Conservation (phyloP, 257 asterid species). For the Solanum ossicruentum region DNA sequence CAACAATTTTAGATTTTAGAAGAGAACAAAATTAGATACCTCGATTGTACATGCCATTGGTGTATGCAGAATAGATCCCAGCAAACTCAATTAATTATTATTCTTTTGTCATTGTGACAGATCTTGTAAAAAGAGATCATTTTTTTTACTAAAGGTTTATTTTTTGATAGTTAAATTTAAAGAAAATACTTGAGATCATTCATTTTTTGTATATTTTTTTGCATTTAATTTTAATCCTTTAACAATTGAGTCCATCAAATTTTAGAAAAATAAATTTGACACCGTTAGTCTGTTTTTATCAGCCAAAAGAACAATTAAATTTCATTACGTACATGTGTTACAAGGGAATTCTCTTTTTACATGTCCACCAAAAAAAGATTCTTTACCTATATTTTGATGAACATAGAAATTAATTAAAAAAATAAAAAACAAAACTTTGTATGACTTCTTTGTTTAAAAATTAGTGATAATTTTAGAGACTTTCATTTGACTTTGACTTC, state of each 20-base stretch:
- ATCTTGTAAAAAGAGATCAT: no score
- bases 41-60: not conserved
- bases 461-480: not conserved
- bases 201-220: not conserved
- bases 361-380: not conserved
- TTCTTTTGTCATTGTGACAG: no score
- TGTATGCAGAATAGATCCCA: not conserved
- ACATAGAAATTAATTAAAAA: not conserved
- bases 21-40: not conserved
- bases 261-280: not conserved
- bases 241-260: not conserved
- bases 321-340: not conserved
- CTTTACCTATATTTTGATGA: not conserved
- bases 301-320: not conserved
- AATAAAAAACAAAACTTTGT: no score
- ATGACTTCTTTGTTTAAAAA: not conserved
- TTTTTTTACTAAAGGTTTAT: not conserved
- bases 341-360: not conserved
- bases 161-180: not conserved
- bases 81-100: not conserved
- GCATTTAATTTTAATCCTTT: not conserved
- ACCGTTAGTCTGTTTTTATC: not conserved
- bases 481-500: not conserved
- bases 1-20: not conserved
- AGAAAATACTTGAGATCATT: not conserved